A percentile compares a stretch with the other conserved stretches of the same genome.
These are phyloP conservation scores for Xylariales sp. DNA, from an alignment of 2,329 filamentous ascomycete species.

Conservation along the genomic window DNA sequence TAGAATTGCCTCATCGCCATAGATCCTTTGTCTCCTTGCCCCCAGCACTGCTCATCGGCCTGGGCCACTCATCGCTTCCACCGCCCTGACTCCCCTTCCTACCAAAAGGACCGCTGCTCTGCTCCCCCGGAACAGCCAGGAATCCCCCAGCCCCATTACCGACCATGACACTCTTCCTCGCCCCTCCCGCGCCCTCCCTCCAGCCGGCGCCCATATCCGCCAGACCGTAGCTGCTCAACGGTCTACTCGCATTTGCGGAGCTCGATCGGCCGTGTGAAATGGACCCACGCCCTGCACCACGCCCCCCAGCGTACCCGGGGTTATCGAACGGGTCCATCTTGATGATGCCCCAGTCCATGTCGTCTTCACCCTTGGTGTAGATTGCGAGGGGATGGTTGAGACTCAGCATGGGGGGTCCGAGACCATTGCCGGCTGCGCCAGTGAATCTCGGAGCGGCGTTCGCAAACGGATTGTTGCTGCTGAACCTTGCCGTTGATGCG, in stretches of 20 bases:
- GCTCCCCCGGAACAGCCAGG: conserved; percentile 42
- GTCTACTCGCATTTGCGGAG: conserved; percentile 31
- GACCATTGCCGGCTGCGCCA: conserved; percentile 25
- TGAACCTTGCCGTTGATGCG: conserved; percentile 37
- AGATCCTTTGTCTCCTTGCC: conserved; percentile 36
- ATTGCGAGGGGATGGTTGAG: conserved; percentile 53
- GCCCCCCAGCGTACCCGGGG: conserved; percentile 13
- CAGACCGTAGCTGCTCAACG: conserved; percentile 55
- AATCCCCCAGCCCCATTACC: conserved; percentile 49
- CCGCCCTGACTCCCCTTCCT: conserved; percentile 17
- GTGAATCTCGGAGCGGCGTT: conserved; percentile 22
- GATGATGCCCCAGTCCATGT: conserved; percentile 55
- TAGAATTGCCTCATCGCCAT: conserved; percentile 33
- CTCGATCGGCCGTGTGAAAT: conserved; percentile 23
- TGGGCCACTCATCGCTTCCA: conserved; percentile 36
- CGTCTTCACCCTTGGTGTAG: conserved; percentile 56
- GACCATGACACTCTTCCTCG: conserved; percentile 50
- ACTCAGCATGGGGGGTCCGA: conserved; percentile 24
- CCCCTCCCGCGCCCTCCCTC: conserved; percentile 41
- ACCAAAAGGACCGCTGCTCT: conserved; percentile 11
- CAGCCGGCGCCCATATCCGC: conserved; percentile 47
- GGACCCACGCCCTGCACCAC: conserved; percentile 11
- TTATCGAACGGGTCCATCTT: conserved; percentile 35
- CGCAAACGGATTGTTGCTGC: conserved; percentile 57
- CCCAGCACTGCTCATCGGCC: conserved; percentile 39